phyloP scores from a whole-genome alignment of 305 asterid species.

The Solanum hybrid region DNA sequence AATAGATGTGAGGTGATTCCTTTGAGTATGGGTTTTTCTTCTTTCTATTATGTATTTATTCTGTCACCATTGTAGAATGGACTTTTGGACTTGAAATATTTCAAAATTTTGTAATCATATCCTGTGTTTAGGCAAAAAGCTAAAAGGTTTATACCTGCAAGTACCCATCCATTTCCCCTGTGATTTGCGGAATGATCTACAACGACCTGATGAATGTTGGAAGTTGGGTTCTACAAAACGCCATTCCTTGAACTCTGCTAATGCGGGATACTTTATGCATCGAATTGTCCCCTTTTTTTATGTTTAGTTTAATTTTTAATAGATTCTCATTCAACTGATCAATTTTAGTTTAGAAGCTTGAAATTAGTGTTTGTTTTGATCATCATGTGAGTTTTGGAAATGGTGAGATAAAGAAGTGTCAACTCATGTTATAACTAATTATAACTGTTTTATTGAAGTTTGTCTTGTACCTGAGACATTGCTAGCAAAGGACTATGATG shows the following conservation, averaged over 20 bases:
- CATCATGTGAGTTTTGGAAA: neutral
- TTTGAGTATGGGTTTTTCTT: neutral
- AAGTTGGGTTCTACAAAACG: neutral
- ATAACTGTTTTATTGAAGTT: neutral
- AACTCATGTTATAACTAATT: neutral
- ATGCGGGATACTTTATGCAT: neutral
- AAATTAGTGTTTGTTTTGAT: neutral
- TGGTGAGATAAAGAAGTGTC: neutral
- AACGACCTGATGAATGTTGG: neutral
- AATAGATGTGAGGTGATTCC: neutral
- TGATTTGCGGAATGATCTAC: neutral
- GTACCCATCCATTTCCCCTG: neutral
- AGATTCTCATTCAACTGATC: neutral
- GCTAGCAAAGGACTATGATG: slow-evolving; percentile 20
- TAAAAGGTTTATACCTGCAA: neutral
- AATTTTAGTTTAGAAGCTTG: neutral
- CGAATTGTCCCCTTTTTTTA: neutral
- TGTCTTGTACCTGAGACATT: slow-evolving; percentile 4
- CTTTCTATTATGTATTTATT: neutral
- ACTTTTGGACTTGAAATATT: neutral
- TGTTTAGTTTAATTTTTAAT: neutral
- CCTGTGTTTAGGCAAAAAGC: neutral
- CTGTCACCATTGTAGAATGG: neutral
- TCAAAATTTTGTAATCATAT: neutral
- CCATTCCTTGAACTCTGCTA: neutral